Percentiles rank a stretch among this genome's conserved stretches.
phyloP scores from a whole-genome alignment of 345 rosid genomes.

The Gossypium thurberi region DNA sequence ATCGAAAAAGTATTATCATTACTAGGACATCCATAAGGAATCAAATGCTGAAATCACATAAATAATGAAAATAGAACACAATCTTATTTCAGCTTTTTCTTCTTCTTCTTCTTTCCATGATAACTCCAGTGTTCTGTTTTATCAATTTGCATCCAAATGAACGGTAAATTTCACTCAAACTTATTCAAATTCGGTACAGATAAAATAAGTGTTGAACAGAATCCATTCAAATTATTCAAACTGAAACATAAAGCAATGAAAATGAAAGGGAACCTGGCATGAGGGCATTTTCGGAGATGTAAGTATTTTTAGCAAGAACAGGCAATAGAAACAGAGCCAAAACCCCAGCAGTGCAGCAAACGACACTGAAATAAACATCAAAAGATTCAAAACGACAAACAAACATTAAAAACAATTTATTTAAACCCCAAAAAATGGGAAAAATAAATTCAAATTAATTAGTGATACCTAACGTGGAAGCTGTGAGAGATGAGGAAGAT shows the following conservation, averaged over 20 bases:
- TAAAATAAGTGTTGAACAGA: not conserved
- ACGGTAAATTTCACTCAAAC: not conserved
- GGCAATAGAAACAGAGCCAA: conserved; percentile 68
- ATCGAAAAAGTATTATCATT: not conserved
- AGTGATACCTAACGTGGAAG: conserved; percentile 49
- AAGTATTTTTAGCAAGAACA: conserved; percentile 84
- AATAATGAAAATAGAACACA: not conserved
- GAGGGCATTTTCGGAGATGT: conserved; percentile 94
- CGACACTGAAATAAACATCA: conserved; percentile 39
- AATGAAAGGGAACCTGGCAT: conserved; percentile 71
- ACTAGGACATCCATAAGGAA: not conserved
- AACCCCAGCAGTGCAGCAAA: conserved; percentile 71
- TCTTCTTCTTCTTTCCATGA: not conserved
- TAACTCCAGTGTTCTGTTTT: not conserved
- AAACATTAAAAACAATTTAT: not conserved
- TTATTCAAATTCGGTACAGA: not conserved
- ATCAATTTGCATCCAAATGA: not conserved
- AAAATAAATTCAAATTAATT: not conserved
- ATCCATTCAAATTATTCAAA: not conserved
- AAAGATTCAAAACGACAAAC: not conserved
- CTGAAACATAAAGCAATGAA: not conserved
- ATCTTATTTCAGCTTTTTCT: not conserved
- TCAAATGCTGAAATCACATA: not conserved
- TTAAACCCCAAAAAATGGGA: not conserved
- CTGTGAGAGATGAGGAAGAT: conserved; percentile 73